These are phyloP conservation scores for Ocimum tenuiflorum DNA, from an alignment of 257 asterid species.

Conservation along the genomic window DNA sequence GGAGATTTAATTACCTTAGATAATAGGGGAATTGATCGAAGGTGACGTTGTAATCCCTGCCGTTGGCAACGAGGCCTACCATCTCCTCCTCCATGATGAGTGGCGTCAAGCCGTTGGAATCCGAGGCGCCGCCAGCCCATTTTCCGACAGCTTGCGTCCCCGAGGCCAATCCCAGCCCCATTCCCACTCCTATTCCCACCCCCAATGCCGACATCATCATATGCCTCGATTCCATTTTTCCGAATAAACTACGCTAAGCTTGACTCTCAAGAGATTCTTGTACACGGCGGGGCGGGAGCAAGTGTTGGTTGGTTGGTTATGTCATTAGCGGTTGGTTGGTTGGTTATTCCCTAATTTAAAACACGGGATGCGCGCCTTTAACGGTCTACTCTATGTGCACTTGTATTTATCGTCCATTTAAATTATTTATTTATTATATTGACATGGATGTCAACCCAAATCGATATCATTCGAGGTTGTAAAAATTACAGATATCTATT, in stretches of 20 bases:
- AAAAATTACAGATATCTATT: too few species aligned
- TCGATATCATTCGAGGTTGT: too few species aligned
- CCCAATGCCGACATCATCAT: conserved; percentile 68
- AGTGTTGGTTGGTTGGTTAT: conserved; percentile 11
- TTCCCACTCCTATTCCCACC: conserved; percentile 72
- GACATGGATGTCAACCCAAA: too few species aligned
- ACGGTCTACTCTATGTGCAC: not conserved
- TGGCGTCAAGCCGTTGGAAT: conserved; percentile 30
- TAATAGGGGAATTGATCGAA: conserved; percentile 73
- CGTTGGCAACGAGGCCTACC: conserved; percentile 43
- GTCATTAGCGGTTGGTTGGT: not conserved
- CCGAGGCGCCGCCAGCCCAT: conserved; percentile 35
- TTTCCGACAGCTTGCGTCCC: conserved; percentile 44
- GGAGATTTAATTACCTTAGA: conserved; percentile 35
- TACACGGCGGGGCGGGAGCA: conserved; percentile 11
- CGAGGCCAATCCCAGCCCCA: conserved; percentile 72
- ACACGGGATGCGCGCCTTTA: conserved; percentile 1
- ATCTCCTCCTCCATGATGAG: conserved; percentile 63
- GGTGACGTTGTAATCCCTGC: conserved; percentile 50
- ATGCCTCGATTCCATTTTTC: conserved; percentile 60
- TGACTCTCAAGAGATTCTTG: not conserved
- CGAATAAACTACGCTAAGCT: not conserved
- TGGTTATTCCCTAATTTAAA: conserved; percentile 48
- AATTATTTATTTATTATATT: not conserved
- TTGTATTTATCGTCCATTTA: not conserved